These are phyloP conservation scores for Alternaria incomplexa DNA, from an alignment of 2,329 filamentous ascomycete species.

Conservation along the genomic window DNA sequence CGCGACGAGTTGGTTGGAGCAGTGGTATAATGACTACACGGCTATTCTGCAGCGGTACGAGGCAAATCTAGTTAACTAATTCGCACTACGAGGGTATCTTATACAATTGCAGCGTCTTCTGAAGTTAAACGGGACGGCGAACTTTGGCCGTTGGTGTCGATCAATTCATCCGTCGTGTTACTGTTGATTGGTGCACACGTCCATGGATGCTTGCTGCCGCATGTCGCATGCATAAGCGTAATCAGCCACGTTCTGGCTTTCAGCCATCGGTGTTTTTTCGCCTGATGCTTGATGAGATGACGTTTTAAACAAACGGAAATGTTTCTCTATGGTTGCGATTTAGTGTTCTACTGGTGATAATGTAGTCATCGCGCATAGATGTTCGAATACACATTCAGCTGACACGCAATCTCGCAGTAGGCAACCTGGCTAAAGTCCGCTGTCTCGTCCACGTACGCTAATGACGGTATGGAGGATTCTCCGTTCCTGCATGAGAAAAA, in stretches of 20 bases:
- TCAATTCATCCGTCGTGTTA: background rate
- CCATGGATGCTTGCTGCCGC: background rate
- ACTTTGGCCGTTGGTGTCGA: constrained; percentile 22
- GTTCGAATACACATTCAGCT: background rate
- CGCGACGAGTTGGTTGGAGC: constrained; percentile 34
- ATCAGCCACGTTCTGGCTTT: background rate
- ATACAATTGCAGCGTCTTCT: background rate
- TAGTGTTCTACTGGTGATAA: background rate
- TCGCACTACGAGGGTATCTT: background rate
- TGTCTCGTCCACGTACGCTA: background rate
- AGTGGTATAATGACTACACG: constrained; percentile 34
- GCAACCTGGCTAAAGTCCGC: background rate
- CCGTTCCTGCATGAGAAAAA: background rate
- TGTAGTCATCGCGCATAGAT: background rate
- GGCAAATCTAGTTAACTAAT: constrained; percentile 10
- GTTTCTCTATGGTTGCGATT: background rate
- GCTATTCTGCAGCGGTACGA: constrained; percentile 33
- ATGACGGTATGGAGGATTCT: background rate
- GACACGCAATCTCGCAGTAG: background rate
- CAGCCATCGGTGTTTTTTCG: background rate
- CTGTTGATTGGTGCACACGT: constrained; percentile 6
- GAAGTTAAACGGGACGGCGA: constrained; percentile 16
- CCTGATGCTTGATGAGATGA: background rate
- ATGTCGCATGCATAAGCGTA: background rate
- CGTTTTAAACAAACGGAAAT: background rate